A percentile compares a stretch with the other conserved stretches of the same genome.
Conservation (phyloP, 1,284 basidiomycete genomes). For the Papiliotrema fonsecae region DNA sequence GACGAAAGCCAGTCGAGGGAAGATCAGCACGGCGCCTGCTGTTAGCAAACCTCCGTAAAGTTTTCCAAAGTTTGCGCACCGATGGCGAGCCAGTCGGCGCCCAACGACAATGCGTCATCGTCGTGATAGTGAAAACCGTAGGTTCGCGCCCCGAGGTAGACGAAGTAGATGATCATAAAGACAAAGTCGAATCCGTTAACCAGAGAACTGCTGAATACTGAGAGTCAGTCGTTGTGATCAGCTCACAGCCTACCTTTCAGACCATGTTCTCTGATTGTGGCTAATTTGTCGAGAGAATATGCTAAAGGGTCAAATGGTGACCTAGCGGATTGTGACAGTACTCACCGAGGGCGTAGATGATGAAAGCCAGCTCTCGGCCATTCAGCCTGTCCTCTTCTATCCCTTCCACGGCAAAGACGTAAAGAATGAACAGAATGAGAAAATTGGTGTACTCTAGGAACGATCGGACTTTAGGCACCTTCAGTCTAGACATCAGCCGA, state of each 20-base stretch:
- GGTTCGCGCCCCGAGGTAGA: conserved; percentile 66
- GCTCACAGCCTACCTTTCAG: conserved; percentile 53
- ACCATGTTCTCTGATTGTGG: conserved; percentile 90
- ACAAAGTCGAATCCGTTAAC: conserved; percentile 81
- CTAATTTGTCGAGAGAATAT: conserved; percentile 85
- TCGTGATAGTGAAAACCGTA: conserved; percentile 61
- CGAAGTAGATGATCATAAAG: conserved; percentile 64
- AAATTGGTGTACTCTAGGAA: conserved; percentile 84
- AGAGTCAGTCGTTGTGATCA: neutral
- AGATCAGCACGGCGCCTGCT: conserved; percentile 73
- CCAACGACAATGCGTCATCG: conserved; percentile 57
- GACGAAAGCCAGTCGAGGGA: conserved; percentile 82
- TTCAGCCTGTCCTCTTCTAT: conserved; percentile 62
- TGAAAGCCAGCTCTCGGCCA: conserved; percentile 63
- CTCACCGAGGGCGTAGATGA: conserved; percentile 69
- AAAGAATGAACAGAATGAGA: conserved; percentile 73
- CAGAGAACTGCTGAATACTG: conserved; percentile 43
- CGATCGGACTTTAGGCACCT: conserved; percentile 84
- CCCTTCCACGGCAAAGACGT: conserved; percentile 74
- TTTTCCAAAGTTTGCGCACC: conserved; percentile 16
- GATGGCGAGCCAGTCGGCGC: conserved; percentile 41
- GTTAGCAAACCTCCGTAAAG: conserved; percentile 37
- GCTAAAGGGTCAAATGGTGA: too few relatives aligned
- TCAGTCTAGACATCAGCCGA: conserved; percentile 57
- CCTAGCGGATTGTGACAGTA: neutral